Conservation (phyloP, 176 grass and related monocot species). For the Chrysopogon serrulatus region DNA sequence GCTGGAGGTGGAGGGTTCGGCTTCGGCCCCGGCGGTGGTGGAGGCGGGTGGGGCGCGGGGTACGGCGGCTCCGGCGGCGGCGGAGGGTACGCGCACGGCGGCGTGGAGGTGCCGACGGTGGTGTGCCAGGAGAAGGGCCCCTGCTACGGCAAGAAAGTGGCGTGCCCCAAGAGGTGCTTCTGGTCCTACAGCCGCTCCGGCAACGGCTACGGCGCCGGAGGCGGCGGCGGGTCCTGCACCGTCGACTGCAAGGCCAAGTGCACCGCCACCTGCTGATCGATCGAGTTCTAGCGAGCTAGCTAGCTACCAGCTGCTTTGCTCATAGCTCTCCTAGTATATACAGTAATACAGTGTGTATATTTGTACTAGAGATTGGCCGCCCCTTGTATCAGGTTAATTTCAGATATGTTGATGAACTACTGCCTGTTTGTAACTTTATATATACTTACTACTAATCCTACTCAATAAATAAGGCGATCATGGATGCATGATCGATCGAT, state of each 20-base stretch:
- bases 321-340: too few species aligned
- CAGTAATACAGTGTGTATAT: too few species aligned
- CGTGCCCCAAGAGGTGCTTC: conserved; percentile 68
- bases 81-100: conserved; percentile 45
- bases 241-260: conserved; percentile 79
- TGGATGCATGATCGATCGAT: too few species aligned
- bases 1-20: neutral
- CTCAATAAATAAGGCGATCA: too few species aligned
- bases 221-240: conserved; percentile 70
- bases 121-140: conserved; percentile 64
- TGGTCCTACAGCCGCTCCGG: conserved; percentile 60
- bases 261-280: conserved; percentile 47
- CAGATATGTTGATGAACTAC: too few species aligned
- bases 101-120: conserved; percentile 48
- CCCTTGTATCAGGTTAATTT: too few species aligned
- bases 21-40: neutral
- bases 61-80: conserved; percentile 16
- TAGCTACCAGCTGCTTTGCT: too few species aligned
- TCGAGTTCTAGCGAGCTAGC: too few species aligned
- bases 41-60: conserved; percentile 33
- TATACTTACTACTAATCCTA: too few species aligned
- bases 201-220: conserved; percentile 48
- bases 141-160: conserved; percentile 53
- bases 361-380: too few species aligned
- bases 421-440: too few species aligned